phyloP scores from a whole-genome alignment of 1,284 basidiomycete species.

The Melampsora americana region DNA sequence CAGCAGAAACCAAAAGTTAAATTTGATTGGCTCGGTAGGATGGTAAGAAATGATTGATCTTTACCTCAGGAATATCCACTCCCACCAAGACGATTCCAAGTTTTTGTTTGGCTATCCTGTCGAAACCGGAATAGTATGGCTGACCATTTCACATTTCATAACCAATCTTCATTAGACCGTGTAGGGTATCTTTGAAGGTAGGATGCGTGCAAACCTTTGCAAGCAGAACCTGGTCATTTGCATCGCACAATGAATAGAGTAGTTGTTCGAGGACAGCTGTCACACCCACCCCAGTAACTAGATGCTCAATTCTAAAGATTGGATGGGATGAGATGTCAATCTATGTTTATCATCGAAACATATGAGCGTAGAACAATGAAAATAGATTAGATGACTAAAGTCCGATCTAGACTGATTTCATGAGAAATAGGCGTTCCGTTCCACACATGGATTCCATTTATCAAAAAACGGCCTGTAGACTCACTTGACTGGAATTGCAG shows the following conservation, averaged over 20 bases:
- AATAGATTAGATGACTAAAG: background rate
- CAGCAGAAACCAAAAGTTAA: background rate
- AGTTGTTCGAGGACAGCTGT: slow-evolving; percentile 20
- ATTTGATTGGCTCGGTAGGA: background rate
- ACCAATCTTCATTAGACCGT: background rate
- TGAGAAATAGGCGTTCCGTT: background rate
- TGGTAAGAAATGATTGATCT: background rate
- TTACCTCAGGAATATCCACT: slow-evolving; percentile 22
- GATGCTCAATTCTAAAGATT: slow-evolving; percentile 10
- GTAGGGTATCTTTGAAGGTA: background rate
- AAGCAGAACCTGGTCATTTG: slow-evolving; percentile 14
- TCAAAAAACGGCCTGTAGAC: background rate
- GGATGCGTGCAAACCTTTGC: slow-evolving; percentile 13
- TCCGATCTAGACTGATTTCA: background rate
- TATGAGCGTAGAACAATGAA: background rate
- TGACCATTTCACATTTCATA: background rate
- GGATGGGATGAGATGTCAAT: background rate
- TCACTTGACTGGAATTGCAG: slow-evolving; percentile 12
- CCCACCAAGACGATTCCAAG: slow-evolving; percentile 6
- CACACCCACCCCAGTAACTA: slow-evolving; percentile 16
- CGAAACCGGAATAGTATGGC: slow-evolving; percentile 36
- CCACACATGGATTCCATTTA: too few relatives aligned
- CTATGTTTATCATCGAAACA: background rate
- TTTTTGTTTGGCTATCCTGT: slow-evolving; percentile 19
- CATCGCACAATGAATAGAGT: slow-evolving; percentile 25